Conservation (phyloP, 495 filamentous ascomycete species). For the Trichoderma parareesei region DNA sequence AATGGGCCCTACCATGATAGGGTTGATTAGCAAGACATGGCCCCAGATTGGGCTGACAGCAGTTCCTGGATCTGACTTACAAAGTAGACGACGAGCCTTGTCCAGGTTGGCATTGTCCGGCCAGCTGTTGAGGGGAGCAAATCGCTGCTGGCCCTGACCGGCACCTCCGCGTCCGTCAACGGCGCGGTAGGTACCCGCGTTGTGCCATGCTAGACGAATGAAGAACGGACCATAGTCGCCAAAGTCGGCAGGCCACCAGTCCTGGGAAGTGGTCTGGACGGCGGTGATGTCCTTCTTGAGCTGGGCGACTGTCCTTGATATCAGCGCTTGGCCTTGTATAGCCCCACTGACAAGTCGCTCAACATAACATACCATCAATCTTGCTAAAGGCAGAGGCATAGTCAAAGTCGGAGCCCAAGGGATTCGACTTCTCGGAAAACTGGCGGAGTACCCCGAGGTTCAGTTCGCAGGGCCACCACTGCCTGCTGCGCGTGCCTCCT, state of each 20-base stretch:
- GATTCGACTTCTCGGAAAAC: conserved; percentile 51
- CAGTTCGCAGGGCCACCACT: conserved; percentile 65
- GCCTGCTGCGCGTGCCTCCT: conserved; percentile 51
- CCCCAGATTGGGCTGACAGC: too few relatives aligned
- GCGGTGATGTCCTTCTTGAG: conserved; percentile 60
- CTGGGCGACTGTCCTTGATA: conserved; percentile 24
- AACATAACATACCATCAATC: conserved; percentile 45
- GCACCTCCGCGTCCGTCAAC: conserved; percentile 64
- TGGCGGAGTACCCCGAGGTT: conserved; percentile 64
- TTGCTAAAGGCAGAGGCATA: conserved; percentile 61
- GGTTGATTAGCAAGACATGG: neutral
- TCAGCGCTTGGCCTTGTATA: too few relatives aligned
- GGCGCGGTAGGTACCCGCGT: conserved; percentile 58
- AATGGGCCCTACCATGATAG: conserved; percentile 44
- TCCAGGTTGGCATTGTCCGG: conserved; percentile 68
- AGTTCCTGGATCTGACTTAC: neutral
- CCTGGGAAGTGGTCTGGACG: conserved; percentile 67
- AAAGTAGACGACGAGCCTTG: conserved; percentile 68
- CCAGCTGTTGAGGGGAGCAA: conserved; percentile 75
- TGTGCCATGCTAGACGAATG: conserved; percentile 72
- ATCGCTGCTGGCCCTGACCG: conserved; percentile 51
- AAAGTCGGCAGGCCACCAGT: conserved; percentile 71
- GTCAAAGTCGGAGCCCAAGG: conserved; percentile 52
- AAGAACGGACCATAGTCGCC: conserved; percentile 71
- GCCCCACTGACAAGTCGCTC: neutral